These are phyloP conservation scores for Pleurostoma richardsiae DNA, from an alignment of 2,329 filamentous ascomycete genomes.

Conservation along the genomic window DNA sequence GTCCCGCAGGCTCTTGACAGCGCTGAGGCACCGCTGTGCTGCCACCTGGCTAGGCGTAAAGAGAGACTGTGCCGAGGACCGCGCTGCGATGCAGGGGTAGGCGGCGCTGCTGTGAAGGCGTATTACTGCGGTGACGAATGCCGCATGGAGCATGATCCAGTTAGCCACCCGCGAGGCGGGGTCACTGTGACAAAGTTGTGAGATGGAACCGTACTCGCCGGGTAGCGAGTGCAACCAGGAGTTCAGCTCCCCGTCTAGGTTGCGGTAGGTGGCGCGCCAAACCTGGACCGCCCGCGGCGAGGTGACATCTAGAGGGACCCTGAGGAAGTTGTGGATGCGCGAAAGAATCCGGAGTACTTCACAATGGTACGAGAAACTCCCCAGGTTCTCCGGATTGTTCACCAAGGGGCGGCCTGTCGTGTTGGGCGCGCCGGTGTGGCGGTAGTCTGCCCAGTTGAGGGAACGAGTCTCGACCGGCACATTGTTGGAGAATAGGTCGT, in stretches of 20 bases:
- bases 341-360: constrained; percentile 88
- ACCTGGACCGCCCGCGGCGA: constrained; percentile 78
- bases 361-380: constrained; percentile 84
- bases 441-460: constrained; percentile 55
- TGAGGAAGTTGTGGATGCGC: constrained; percentile 82
- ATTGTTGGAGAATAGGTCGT: constrained; percentile 81
- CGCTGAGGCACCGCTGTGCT: constrained; percentile 74
- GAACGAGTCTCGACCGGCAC: constrained; percentile 78
- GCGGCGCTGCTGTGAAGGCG: constrained; percentile 87
- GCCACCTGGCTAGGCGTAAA: constrained; percentile 87
- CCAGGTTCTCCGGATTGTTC: constrained; percentile 73
- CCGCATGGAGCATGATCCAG: constrained; percentile 88
- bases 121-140: constrained; percentile 86
- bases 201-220: constrained; percentile 78
- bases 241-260: constrained; percentile 74
- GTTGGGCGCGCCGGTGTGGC: constrained; percentile 17
- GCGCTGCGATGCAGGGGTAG: constrained; percentile 82
- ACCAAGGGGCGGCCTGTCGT: constrained; percentile 41
- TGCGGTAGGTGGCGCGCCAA: constrained; percentile 83
- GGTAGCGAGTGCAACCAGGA: constrained; percentile 83
- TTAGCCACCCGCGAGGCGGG: constrained; percentile 67
- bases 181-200: constrained; percentile 67
- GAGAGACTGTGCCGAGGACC: constrained; percentile 44
- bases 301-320: constrained; percentile 83
- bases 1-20: constrained; percentile 76